These are phyloP conservation scores for Russula lepida DNA, from an alignment of 768 basidiomycete genomes.

Conservation along the genomic window DNA sequence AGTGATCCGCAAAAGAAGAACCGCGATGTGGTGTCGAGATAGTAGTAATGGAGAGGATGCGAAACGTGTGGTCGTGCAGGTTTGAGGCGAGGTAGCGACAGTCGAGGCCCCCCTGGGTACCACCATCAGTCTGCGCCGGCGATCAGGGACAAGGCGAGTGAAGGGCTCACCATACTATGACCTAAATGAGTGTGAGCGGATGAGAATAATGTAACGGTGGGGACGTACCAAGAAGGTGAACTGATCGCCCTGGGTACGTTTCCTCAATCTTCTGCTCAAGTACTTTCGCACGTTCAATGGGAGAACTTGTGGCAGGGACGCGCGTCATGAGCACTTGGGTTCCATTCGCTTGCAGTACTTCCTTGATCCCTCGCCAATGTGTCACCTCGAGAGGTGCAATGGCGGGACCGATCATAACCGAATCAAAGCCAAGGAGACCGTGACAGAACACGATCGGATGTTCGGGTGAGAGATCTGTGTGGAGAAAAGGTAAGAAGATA, in stretches of 20 bases:
- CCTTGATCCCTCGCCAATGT: conserved; percentile 96
- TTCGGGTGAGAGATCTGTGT: conserved; percentile 62
- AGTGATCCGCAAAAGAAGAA: conserved; percentile 88
- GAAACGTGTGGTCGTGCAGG: conserved; percentile 67
- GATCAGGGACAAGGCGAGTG: background rate
- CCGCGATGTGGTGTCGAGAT: conserved; percentile 94
- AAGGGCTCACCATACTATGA: conserved; percentile 58
- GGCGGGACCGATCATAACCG: conserved; percentile 66
- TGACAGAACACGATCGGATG: conserved; percentile 94
- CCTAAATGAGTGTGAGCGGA: conserved; percentile 33
- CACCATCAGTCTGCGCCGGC: conserved; percentile 4
- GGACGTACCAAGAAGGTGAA: conserved; percentile 74
- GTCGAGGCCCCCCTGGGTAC: conserved; percentile 79
- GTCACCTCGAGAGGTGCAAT: conserved; percentile 78
- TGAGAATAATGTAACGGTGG: background rate
- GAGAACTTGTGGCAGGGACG: conserved; percentile 87
- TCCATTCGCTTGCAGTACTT: conserved; percentile 83
- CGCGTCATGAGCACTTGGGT: conserved; percentile 87
- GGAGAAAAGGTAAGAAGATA: background rate
- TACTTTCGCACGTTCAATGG: conserved; percentile 81
- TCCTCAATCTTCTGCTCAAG: conserved; percentile 76
- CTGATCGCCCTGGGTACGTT: conserved; percentile 69
- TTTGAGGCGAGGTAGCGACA: conserved; percentile 84
- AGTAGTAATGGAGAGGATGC: conserved; percentile 81
- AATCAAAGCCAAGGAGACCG: conserved; percentile 86